Percentiles rank a stretch among this genome's conserved stretches.
Evolutionary conservation across 2,329 filamentous ascomycete species (phyloP).

Genomic region (Daldinia eschscholtzii): DNA sequence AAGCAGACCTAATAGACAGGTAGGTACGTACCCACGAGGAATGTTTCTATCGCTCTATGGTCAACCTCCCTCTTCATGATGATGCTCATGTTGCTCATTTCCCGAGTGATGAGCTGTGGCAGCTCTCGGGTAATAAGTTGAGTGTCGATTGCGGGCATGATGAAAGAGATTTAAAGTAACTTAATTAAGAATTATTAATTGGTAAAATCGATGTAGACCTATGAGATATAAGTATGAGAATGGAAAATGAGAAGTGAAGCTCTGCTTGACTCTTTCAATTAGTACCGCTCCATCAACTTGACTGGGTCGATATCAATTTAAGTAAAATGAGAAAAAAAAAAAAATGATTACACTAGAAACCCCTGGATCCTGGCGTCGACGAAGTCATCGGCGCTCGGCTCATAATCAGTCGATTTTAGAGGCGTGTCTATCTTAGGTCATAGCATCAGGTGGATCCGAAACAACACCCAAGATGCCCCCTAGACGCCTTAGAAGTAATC

Average conservation of each 20-base stretch:
- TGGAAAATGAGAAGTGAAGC: slow-evolving; percentile 16
- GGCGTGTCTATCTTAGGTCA: slow-evolving; percentile 17
- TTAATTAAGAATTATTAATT: slow-evolving; percentile 21
- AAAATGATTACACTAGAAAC: slow-evolving; percentile 3
- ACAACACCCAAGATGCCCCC: slow-evolving; percentile 30
- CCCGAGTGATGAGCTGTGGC: slow-evolving; percentile 41
- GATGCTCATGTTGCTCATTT: slow-evolving; percentile 41
- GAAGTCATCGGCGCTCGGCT: slow-evolving; percentile 37
- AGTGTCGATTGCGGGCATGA: slow-evolving; percentile 42
- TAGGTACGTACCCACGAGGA: slow-evolving; percentile 38
- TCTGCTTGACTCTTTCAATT: slow-evolving; percentile 18
- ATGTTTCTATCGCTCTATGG: slow-evolving; percentile 43
- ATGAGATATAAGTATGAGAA: slow-evolving; percentile 5
- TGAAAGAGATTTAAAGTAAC: neutral
- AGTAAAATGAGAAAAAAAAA: neutral
- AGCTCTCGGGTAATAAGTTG: slow-evolving; percentile 41
- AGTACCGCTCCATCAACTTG: slow-evolving; percentile 1
- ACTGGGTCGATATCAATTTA: slow-evolving; percentile 30
- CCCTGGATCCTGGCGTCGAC: slow-evolving; percentile 22
- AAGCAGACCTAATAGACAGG: neutral
- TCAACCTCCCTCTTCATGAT: slow-evolving; percentile 42
- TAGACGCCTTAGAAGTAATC: neutral
- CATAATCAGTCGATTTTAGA: slow-evolving; percentile 44
- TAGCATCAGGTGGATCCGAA: slow-evolving; percentile 39
- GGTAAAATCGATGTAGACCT: slow-evolving; percentile 12